Base-by-base conservation (phyloP, 1,284 basidiomycete species). In the Leccinum huronense region DNA sequence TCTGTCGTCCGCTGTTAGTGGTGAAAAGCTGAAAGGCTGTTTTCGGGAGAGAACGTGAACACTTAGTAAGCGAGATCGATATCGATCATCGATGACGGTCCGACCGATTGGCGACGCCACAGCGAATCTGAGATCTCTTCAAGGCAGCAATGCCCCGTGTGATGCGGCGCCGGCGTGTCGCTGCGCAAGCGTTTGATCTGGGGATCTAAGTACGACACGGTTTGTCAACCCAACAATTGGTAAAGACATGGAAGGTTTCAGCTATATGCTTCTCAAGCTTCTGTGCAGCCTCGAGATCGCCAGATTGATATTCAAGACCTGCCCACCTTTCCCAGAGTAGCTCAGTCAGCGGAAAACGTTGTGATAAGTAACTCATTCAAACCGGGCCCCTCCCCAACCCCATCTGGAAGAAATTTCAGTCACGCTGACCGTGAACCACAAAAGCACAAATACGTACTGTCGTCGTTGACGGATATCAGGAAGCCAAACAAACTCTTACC, bases 291-390 rank as follows among this genome's bases (percentile, higher is more conserved):
- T 93, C 87, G n/a, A 95, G 81, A 77, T 97, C 95, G 27, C 95
- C 94, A 74, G 93, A 98, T 73, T 93, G 90, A 80, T 97, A 97
- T 77, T 98, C 95, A 79, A 97, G 97, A 65, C 90, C 84, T 3
- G 94, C 89, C 97, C 97, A 99, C 57, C 92, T 86, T 71, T 98
- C 94, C 96, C 96, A 99, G 13, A 99, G 82, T 0, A 10, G 95
- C 94, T 51, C 87, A 85, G 45, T 94, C 91, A 5, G 94, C 81
- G 1, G 90, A 75, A 73, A 98, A 95, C 13, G 85, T 89, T 5
- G 84, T 81, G 42, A 95, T 89, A 14, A 93, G 23, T 27, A 27
- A 27, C 88, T 53, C 93, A 87, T 76, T 99, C 97, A 73, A 99
- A 98, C 31, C 97, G 89, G 0, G 96, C 97, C 23, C 23, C 23